Evolutionary conservation across 2,329 filamentous ascomycete species (phyloP).

Genomic region (Aureobasidium sp.): DNA sequence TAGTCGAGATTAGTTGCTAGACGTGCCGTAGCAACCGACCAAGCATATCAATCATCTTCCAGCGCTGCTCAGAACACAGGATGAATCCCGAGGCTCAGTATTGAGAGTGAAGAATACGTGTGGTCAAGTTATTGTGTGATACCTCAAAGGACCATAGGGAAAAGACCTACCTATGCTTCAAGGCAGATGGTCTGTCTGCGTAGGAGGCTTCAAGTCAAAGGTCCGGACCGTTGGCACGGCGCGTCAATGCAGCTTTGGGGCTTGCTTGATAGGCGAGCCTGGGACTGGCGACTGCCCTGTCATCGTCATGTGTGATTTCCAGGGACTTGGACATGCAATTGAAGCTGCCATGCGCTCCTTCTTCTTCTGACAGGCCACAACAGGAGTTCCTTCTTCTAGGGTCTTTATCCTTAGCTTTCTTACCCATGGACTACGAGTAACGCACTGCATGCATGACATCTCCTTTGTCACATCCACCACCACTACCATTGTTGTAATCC

Average conservation of each 20-base stretch:
- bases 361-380: not conserved
- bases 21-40: conserved; percentile 6
- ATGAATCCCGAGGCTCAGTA: not conserved
- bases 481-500: conserved; percentile 7
- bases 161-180: too few relatives aligned
- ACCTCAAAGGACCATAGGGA: too few relatives aligned
- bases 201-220: not conserved
- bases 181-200: not conserved
- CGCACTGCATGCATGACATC: conserved; percentile 1
- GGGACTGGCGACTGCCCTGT: not conserved
- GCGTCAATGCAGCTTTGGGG: not conserved
- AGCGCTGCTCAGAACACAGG: not conserved
- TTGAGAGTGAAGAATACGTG: too few relatives aligned
- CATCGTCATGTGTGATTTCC: conserved; percentile 12
- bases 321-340: not conserved
- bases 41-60: not conserved
- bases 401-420: not conserved
- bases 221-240: not conserved
- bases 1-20: not conserved
- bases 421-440: not conserved
- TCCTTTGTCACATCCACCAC: conserved; percentile 6
- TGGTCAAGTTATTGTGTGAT: too few relatives aligned
- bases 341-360: not conserved
- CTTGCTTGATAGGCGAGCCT: not conserved
- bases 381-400: too few relatives aligned